A percentile compares a stretch with the other conserved stretches of the same genome.
These are phyloP conservation scores for Kwoniella europaea DNA, from an alignment of 768 basidiomycete genomes.

Conservation along the genomic window DNA sequence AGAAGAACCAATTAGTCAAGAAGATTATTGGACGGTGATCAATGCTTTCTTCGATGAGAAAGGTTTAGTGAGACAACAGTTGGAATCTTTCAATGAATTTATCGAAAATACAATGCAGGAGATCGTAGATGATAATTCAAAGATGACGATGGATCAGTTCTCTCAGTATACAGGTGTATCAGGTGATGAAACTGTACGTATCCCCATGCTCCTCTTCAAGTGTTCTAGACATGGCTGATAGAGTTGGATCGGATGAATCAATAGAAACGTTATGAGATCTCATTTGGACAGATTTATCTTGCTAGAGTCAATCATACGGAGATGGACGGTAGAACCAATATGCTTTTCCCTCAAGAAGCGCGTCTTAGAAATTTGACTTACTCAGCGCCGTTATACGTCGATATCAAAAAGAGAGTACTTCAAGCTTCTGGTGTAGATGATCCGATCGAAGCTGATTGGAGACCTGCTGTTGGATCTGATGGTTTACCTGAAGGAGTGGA, in stretches of 20 bases:
- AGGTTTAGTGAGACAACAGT: conserved; percentile 95
- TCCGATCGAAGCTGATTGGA: conserved; percentile 75
- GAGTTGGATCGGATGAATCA: background rate
- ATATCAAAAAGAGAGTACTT: conserved; percentile 86
- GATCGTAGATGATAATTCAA: conserved; percentile 93
- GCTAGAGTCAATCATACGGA: conserved; percentile 94
- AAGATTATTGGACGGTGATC: conserved; percentile 69
- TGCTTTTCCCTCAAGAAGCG: conserved; percentile 96
- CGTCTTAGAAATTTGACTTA: conserved; percentile 93
- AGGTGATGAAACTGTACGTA: conserved; percentile 59
- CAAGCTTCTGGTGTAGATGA: conserved; percentile 73
- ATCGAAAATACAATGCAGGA: conserved; percentile 99
- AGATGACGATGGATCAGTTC: conserved; percentile 92
- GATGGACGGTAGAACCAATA: conserved; percentile 88
- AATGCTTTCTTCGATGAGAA: conserved; percentile 96
- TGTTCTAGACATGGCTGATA: too few relatives aligned
- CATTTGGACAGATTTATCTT: conserved; percentile 96
- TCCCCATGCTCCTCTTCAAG: too few relatives aligned
- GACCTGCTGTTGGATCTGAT: conserved; percentile 46
- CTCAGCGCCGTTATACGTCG: conserved; percentile 91
- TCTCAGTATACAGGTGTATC: conserved; percentile 93
- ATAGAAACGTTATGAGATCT: conserved; percentile 90
- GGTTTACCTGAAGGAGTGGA: conserved; percentile 45
- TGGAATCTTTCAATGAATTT: conserved; percentile 98
- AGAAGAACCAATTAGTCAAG: conserved; percentile 39